Conservation (phyloP, 73 alveolate genomes). For the Halteria grandinella region DNA sequence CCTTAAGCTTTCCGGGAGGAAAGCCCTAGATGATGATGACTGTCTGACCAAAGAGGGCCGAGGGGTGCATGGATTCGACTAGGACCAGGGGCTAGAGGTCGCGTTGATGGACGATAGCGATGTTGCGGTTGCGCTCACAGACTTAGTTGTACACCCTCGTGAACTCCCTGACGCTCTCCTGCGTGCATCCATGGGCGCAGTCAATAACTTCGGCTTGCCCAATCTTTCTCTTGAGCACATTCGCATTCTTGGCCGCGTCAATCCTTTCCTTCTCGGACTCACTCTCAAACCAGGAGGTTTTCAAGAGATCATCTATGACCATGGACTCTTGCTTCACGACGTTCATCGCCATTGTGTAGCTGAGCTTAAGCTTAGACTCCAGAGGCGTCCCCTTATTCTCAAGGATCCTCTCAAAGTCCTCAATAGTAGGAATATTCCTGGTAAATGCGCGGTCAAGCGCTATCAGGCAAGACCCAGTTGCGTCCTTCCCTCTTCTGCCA, state of each 20-base stretch:
- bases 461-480: conserved; percentile 82
- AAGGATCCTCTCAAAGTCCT: conserved; percentile 63
- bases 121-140: neutral
- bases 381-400: conserved; percentile 60
- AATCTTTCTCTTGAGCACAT: neutral
- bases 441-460: conserved; percentile 55
- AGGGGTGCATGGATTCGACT: neutral
- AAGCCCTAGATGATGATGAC: too few relatives aligned
- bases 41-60: neutral
- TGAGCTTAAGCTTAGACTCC: conserved; percentile 77
- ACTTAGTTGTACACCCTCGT: neutral
- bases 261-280: conserved; percentile 50
- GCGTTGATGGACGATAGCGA: neutral
- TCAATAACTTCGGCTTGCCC: neutral
- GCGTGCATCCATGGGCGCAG: conserved; percentile 28
- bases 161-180: too few relatives aligned
- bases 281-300: conserved; percentile 71
- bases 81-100: neutral
- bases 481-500: conserved; percentile 99
- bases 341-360: conserved; percentile 71
- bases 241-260: conserved; percentile 1
- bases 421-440: conserved; percentile 48
- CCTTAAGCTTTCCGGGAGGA: too few relatives aligned
- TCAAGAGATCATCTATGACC: conserved; percentile 64
- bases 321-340: conserved; percentile 68